Percentiles rank a stretch among this genome's conserved stretches.
phyloP scores from a whole-genome alignment of 441 rosid species.

The Aquilaria agallochum region DNA sequence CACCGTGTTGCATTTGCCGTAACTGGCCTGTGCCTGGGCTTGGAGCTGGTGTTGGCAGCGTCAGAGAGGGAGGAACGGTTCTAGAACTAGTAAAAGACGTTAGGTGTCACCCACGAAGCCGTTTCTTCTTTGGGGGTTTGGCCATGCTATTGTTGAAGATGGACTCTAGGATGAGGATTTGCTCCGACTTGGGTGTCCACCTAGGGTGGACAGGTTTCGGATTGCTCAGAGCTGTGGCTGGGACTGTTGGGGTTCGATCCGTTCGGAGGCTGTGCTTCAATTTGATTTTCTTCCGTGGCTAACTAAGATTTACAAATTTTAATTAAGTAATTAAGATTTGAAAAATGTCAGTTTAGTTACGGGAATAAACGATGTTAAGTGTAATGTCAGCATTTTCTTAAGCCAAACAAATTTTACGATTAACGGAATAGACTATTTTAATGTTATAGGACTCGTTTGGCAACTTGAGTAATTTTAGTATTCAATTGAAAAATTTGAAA shows the following conservation, averaged over 20 bases:
- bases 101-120: conserved; percentile 84
- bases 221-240: conserved; percentile 37
- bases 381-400: too few species aligned
- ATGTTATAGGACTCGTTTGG: too few species aligned
- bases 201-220: conserved; percentile 78
- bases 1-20: conserved; percentile 15
- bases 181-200: conserved; percentile 99
- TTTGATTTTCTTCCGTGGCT: conserved; percentile 63
- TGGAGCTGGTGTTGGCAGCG: conserved; percentile 91
- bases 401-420: too few species aligned
- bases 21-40: conserved; percentile 52
- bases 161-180: conserved; percentile 94
- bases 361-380: too few species aligned
- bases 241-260: conserved; percentile 33
- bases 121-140: conserved; percentile 97
- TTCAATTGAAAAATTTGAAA: too few species aligned
- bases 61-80: conserved; percentile 95
- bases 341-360: too few species aligned
- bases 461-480: too few species aligned
- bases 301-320: too few species aligned
- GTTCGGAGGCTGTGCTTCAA: conserved; percentile 37
- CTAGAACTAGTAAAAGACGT: conserved; percentile 99
- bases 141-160: conserved; percentile 98
- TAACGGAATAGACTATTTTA: too few species aligned
- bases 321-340: too few species aligned